A percentile compares a stretch with the other conserved stretches of the same genome.
These are phyloP conservation scores for Persicaria maculosa DNA, from an alignment of 148 eudicot species.

Conservation along the genomic window DNA sequence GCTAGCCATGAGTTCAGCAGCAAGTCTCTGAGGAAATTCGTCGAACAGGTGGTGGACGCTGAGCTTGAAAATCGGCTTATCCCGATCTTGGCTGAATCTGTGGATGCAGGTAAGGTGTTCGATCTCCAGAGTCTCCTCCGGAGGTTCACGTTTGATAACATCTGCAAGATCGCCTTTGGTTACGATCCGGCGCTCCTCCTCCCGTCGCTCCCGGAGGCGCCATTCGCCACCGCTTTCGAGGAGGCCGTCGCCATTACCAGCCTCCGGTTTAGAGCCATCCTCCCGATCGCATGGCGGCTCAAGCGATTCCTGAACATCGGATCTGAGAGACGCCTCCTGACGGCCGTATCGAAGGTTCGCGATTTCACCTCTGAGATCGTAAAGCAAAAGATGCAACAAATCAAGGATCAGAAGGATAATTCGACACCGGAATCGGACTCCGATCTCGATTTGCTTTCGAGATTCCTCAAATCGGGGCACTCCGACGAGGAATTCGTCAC, in stretches of 20 bases:
- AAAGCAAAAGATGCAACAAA: neutral
- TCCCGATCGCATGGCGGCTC: neutral
- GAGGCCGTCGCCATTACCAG: slow-evolving; percentile 14
- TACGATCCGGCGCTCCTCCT: slow-evolving; percentile 16
- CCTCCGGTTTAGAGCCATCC: slow-evolving; percentile 10
- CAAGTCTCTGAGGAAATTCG: slow-evolving; percentile 32
- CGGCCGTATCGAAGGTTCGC: neutral
- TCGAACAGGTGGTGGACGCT: slow-evolving; percentile 35
- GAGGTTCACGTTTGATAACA: slow-evolving; percentile 29
- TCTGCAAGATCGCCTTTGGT: slow-evolving; percentile 25
- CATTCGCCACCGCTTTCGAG: slow-evolving; percentile 19
- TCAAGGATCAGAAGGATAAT: slow-evolving; percentile 14
- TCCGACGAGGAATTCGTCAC: slow-evolving; percentile 30
- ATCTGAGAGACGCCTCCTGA: neutral
- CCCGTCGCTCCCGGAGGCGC: slow-evolving; percentile 15
- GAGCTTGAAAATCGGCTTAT: slow-evolving; percentile 37
- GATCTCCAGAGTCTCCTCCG: slow-evolving; percentile 31
- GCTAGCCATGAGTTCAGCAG: slow-evolving; percentile 42
- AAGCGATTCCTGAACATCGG: slow-evolving; percentile 4
- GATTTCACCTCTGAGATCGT: neutral
- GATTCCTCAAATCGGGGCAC: slow-evolving; percentile 34
- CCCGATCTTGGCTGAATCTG: slow-evolving; percentile 24
- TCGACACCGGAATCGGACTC: neutral
- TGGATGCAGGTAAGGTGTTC: slow-evolving; percentile 4
- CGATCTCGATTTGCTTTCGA: slow-evolving; percentile 33